Evolutionary conservation across 1,284 basidiomycete genomes (phyloP), one percentile per base, ranked within the genome.

Genomic region (Puccinia triticina): DNA sequence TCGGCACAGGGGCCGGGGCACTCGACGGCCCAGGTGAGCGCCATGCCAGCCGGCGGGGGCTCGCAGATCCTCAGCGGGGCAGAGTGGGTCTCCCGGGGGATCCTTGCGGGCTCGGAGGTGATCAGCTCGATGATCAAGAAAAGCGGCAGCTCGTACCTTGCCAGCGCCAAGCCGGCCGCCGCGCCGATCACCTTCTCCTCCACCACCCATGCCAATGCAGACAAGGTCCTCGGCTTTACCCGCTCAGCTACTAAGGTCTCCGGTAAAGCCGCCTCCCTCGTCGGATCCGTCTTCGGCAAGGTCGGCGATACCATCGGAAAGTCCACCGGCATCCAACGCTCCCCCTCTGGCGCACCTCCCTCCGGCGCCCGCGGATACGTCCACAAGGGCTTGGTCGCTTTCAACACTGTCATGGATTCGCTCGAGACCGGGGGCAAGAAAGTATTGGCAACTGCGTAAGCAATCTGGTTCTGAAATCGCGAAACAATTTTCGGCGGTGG

Each of bases 291-390:
- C 0, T 87, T 87, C 4, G 84, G 84, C 23, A 83, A 84, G 53
- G 53, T 88, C 8, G 87, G 87, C 12, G 85, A 86, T 83, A 84
- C 77, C 69, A 85, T 87, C 57, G 87, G 87, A 2, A 85, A 86
- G 73, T 84, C 84, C 50, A 85, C 86, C 1, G 87, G 87, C 7
- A 85, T 87, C 48, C 87, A 87, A 82, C 83, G 85, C 18, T 55
- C 67, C 5, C 72, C 84, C 0, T 73, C 67, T 2, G 83, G 82
- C 16, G 67, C 83, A 0, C 71, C 85, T 2, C 85, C 86, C 12
- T 85, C 77, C 3, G 87, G 87, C 1, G 82, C 86, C 50, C 83
- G 84, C 23, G 87, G 87, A 5, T 83, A 86, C n/a, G 76, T 87
- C 82, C 85, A 85, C 40, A 85, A 86, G 57, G 84, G 85, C 0